Evolutionary conservation across 805 yeast genomes (phyloP).

Genomic region (Martiniozyma abietophila): DNA sequence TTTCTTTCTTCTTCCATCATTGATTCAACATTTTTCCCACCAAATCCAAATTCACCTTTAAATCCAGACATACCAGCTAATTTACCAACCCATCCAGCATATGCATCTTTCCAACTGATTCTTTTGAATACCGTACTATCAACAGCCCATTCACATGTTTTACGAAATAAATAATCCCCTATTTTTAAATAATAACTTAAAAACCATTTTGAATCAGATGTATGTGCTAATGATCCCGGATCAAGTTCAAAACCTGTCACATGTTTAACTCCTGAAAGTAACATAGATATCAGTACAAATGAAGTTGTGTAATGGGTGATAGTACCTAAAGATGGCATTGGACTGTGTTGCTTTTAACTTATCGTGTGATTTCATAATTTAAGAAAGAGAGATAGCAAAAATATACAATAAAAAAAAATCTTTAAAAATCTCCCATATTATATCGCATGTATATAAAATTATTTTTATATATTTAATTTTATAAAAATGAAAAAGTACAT

Average conservation of each 20-base stretch:
- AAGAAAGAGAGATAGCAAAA: too few species aligned
- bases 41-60: too few species aligned
- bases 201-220: constrained; percentile 32
- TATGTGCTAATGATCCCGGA: constrained; percentile 31
- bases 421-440: too few species aligned
- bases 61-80: constrained; percentile 3
- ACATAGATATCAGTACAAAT: constrained; percentile 65
- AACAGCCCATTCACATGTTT: constrained; percentile 35
- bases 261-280: constrained; percentile 78
- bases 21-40: too few species aligned
- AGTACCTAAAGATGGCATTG: constrained; percentile 36
- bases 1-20: too few species aligned
- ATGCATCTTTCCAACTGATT: constrained; percentile 20
- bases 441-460: too few species aligned
- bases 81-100: constrained; percentile 6
- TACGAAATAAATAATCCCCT: constrained; percentile 54
- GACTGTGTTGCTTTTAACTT: too few species aligned
- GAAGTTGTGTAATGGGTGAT: constrained; percentile 68
- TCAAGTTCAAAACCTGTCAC: constrained; percentile 56
- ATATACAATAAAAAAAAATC: too few species aligned
- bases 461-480: too few species aligned
- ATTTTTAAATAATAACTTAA: constrained; percentile 43
- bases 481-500: too few species aligned
- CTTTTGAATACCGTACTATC: constrained; percentile 41
- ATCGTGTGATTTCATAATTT: neutral